Evolutionary conservation across 305 asterid species (phyloP).

Genomic region (Lippia alba): DNA sequence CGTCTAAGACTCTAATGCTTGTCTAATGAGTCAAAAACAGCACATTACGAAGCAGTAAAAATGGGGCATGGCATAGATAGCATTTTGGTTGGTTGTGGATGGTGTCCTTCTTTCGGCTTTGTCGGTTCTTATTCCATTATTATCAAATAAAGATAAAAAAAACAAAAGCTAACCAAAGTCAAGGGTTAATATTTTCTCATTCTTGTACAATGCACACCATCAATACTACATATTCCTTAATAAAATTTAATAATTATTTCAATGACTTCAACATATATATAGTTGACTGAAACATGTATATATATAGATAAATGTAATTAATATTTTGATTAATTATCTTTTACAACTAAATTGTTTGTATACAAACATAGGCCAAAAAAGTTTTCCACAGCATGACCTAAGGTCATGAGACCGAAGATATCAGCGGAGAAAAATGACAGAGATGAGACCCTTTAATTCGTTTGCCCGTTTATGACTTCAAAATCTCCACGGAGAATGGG

Average conservation of each 20-base stretch:
- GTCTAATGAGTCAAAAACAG: constrained; percentile 28
- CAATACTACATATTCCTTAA: too few species aligned
- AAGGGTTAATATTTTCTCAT: constrained; percentile 10
- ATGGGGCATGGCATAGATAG: constrained; percentile 16
- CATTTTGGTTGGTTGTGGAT: constrained; percentile 22
- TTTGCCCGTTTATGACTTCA: constrained; percentile 31
- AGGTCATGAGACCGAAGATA: constrained; percentile 15
- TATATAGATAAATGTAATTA: too few species aligned
- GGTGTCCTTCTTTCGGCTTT: constrained; percentile 6
- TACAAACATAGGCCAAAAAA: not conserved
- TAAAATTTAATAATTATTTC: too few species aligned
- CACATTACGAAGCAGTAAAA: constrained; percentile 14
- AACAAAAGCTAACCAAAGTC: not conserved
- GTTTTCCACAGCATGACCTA: constrained; percentile 33
- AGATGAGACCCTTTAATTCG: constrained; percentile 20
- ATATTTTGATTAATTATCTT: too few species aligned
- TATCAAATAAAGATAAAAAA: not conserved
- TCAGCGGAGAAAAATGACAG: constrained; percentile 5
- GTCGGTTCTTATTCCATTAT: constrained; percentile 27
- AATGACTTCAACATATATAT: too few species aligned
- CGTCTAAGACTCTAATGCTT: constrained; percentile 17
- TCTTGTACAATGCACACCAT: not conserved
- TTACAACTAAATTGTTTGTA: too few species aligned
- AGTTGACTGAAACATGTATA: too few species aligned
- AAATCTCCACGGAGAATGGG: constrained; percentile 20